phyloP scores from a whole-genome alignment of 768 basidiomycete genomes.

The Lepiota venenata region DNA sequence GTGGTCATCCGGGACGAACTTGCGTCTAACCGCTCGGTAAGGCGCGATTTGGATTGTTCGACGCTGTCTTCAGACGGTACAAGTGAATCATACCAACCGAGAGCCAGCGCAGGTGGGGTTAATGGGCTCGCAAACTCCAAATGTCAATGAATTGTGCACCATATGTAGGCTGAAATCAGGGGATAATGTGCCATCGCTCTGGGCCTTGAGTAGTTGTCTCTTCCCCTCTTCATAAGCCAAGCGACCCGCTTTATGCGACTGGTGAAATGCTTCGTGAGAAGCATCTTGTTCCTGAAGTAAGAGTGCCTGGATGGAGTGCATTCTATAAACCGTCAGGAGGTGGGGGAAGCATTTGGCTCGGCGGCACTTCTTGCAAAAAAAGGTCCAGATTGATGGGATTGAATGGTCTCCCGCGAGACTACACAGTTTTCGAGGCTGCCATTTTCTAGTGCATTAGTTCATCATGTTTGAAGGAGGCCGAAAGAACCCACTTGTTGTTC shows the following conservation, averaged over 20 bases:
- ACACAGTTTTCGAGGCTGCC: not conserved
- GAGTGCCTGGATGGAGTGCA: conserved; percentile 40
- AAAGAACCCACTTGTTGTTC: not conserved
- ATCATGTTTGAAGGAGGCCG: not conserved
- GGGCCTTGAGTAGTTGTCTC: conserved; percentile 15
- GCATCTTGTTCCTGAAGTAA: conserved; percentile 23
- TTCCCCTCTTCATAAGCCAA: conserved; percentile 4
- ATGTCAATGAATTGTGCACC: conserved; percentile 44
- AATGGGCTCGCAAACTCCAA: conserved; percentile 44
- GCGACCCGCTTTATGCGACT: conserved; percentile 17
- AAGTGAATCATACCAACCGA: conserved; percentile 61
- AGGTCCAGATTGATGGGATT: conserved; percentile 15
- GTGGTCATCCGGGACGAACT: too few species aligned
- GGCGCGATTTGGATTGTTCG: not conserved
- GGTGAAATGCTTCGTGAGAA: conserved; percentile 28
- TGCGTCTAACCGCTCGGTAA: not conserved
- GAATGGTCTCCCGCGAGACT: not conserved
- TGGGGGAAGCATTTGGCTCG: conserved; percentile 35
- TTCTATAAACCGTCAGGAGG: conserved; percentile 23
- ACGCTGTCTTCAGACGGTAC: not conserved
- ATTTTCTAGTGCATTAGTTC: not conserved
- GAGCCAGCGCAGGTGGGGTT: conserved; percentile 32
- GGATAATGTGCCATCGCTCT: conserved; percentile 28
- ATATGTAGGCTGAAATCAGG: conserved; percentile 34
- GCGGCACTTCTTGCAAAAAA: conserved; percentile 41